Percentiles rank a stretch among this genome's conserved stretches.
Conservation (phyloP, 1,284 basidiomycete species). For the Cerioporus squamosus region DNA sequence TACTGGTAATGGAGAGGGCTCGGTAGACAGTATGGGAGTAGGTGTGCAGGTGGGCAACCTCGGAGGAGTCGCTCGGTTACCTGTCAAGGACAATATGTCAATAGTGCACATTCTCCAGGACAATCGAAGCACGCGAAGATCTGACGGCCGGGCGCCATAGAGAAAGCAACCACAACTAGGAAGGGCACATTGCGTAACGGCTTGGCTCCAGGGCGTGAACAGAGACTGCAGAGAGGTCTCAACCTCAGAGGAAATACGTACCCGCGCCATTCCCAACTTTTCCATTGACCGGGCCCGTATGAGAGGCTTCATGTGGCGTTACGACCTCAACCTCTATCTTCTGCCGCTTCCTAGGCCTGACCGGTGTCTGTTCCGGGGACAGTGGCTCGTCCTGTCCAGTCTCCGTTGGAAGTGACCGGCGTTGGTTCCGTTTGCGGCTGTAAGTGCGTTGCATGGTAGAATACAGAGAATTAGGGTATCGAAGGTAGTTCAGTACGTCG, state of each 20-base stretch:
- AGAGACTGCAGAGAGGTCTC: too few relatives aligned
- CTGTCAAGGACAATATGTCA: too few relatives aligned
- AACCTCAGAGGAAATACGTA: conserved; percentile 3
- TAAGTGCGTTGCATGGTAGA: conserved; percentile 28
- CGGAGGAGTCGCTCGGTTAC: background rate
- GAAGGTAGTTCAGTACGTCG: background rate
- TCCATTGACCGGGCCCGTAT: background rate
- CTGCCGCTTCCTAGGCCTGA: conserved; percentile 29
- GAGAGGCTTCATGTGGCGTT: background rate
- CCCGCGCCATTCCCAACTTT: conserved; percentile 5
- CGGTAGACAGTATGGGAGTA: conserved; percentile 2
- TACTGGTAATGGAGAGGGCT: background rate
- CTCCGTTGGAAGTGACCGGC: conserved; percentile 18
- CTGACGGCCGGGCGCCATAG: too few relatives aligned
- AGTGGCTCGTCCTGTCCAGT: conserved; percentile 2
- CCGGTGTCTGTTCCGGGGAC: background rate
- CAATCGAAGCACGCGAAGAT: too few relatives aligned
- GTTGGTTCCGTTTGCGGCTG: conserved; percentile 27
- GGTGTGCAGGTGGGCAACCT: background rate
- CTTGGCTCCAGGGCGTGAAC: too few relatives aligned
- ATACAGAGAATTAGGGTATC: background rate
- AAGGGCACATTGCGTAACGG: too few relatives aligned
- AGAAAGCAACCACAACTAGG: too few relatives aligned
- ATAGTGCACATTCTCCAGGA: too few relatives aligned
- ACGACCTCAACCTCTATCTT: conserved; percentile 26